Conservation (phyloP, 2,329 filamentous ascomycete species). For the Lasiodiplodia gonubiensis region DNA sequence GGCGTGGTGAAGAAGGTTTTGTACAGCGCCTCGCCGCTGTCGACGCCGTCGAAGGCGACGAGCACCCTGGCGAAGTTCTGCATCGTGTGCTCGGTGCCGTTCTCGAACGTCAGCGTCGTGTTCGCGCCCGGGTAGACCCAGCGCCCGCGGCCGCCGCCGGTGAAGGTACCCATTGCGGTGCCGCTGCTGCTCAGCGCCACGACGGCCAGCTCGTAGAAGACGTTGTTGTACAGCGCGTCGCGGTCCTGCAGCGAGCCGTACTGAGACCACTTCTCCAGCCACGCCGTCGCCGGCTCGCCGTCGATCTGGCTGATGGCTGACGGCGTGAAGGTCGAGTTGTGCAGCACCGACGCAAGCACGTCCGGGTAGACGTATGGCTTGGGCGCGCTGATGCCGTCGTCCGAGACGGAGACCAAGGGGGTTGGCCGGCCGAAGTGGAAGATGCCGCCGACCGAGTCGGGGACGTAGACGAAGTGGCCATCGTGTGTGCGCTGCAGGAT, state of each 20-base stretch:
- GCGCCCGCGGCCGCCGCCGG: slow-evolving; percentile 51
- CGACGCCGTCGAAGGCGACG: slow-evolving; percentile 47
- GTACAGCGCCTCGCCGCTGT: slow-evolving; percentile 49
- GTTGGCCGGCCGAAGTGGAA: slow-evolving; percentile 58
- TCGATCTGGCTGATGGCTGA: slow-evolving; percentile 63
- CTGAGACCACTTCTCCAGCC: slow-evolving; percentile 54
- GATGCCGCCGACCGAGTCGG: slow-evolving; percentile 57
- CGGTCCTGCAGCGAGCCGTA: slow-evolving; percentile 60
- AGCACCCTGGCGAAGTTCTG: slow-evolving; percentile 52
- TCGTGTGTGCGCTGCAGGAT: slow-evolving; percentile 65
- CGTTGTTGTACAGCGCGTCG: slow-evolving; percentile 62
- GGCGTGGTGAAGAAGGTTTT: slow-evolving; percentile 44
- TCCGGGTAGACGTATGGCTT: slow-evolving; percentile 62
- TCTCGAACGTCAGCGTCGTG: slow-evolving; percentile 54
- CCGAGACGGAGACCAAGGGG: slow-evolving; percentile 65
- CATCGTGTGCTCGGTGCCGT: slow-evolving; percentile 48
- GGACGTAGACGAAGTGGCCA: slow-evolving; percentile 65
- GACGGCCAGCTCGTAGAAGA: slow-evolving; percentile 55
- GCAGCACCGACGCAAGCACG: slow-evolving; percentile 51
- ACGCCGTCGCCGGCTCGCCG: slow-evolving; percentile 57
- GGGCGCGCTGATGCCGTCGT: slow-evolving; percentile 64
- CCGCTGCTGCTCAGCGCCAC: slow-evolving; percentile 50
- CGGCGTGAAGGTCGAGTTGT: slow-evolving; percentile 52
- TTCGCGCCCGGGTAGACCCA: slow-evolving; percentile 51
- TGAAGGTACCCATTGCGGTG: slow-evolving; percentile 51